Percentiles rank a stretch among this genome's conserved stretches.
Evolutionary conservation across 768 basidiomycete species (phyloP).

Genomic region (Paxillus ammoniavirescens): DNA sequence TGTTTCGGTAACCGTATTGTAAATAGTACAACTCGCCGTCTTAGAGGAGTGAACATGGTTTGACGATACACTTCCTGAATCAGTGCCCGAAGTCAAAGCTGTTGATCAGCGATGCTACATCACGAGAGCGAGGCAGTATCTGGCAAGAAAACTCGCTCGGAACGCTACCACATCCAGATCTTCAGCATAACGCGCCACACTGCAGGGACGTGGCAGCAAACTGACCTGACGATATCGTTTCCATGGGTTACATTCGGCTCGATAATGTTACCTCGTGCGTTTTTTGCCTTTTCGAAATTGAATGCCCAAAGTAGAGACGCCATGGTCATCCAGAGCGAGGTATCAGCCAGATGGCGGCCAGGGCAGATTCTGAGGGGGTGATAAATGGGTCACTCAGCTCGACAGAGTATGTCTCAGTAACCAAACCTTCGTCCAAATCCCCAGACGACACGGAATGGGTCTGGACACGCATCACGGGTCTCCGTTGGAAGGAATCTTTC

Average conservation of each 20-base stretch:
- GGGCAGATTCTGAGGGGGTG: not conserved
- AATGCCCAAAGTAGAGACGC: not conserved
- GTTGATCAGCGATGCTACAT: not conserved
- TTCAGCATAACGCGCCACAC: not conserved
- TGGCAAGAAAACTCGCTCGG: not conserved
- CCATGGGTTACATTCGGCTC: not conserved
- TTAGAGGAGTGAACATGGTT: too few species aligned
- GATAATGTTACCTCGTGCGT: not conserved
- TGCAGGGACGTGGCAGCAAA: not conserved
- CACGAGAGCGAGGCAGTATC: not conserved
- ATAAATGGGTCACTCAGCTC: not conserved
- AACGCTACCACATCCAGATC: not conserved
- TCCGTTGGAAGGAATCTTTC: not conserved
- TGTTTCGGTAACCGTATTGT: too few species aligned
- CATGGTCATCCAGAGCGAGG: constrained; percentile 1
- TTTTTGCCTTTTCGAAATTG: not conserved
- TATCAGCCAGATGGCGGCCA: constrained; percentile 2
- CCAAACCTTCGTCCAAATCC: not conserved
- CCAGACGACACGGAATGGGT: not conserved
- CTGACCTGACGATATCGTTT: not conserved
- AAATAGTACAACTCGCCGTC: too few species aligned
- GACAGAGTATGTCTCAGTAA: not conserved
- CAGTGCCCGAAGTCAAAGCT: not conserved
- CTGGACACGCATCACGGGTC: not conserved
- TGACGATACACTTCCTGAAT: not conserved